Conservation (phyloP, 2,329 filamentous ascomycete genomes). For the Colletotrichum somersetense region DNA sequence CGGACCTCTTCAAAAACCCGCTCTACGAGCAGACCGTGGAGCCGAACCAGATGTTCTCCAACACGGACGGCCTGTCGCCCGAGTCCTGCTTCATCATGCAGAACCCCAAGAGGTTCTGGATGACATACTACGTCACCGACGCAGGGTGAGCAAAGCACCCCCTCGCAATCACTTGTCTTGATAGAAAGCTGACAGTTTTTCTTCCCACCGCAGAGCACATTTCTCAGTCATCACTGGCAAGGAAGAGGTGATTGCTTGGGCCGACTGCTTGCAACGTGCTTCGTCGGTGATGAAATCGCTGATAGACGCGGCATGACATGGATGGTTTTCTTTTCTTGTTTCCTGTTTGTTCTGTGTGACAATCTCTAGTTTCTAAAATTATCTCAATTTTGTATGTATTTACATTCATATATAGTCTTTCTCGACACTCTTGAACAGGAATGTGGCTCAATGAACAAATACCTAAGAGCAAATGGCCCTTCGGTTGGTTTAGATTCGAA, state of each 20-base stretch:
- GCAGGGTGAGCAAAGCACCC: neutral
- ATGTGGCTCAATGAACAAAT: too few relatives aligned
- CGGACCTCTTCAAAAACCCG: conserved; percentile 3
- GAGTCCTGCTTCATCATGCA: conserved; percentile 17
- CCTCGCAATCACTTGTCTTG: too few relatives aligned
- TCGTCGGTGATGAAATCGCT: conserved; percentile 5
- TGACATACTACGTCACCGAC: conserved; percentile 13
- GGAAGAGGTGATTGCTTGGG: conserved; percentile 9
- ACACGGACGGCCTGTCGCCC: conserved; percentile 9
- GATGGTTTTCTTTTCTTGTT: neutral
- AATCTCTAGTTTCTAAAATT: neutral
- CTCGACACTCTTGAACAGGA: too few relatives aligned
- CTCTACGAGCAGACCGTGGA: conserved; percentile 11
- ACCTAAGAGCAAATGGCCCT: too few relatives aligned
- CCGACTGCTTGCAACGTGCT: conserved; percentile 6
- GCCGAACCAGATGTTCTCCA: conserved; percentile 14
- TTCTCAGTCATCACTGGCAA: conserved; percentile 5
- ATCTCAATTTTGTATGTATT: too few relatives aligned
- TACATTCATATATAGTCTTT: too few relatives aligned
- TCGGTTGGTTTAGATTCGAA: too few relatives aligned
- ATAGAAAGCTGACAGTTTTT: neutral
- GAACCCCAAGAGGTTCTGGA: conserved; percentile 14
- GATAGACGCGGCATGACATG: conserved; percentile 1
- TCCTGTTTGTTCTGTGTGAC: neutral
- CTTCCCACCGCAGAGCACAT: neutral